Conservation (phyloP, 148 eudicot species). For the Chenopodium suecicum region DNA sequence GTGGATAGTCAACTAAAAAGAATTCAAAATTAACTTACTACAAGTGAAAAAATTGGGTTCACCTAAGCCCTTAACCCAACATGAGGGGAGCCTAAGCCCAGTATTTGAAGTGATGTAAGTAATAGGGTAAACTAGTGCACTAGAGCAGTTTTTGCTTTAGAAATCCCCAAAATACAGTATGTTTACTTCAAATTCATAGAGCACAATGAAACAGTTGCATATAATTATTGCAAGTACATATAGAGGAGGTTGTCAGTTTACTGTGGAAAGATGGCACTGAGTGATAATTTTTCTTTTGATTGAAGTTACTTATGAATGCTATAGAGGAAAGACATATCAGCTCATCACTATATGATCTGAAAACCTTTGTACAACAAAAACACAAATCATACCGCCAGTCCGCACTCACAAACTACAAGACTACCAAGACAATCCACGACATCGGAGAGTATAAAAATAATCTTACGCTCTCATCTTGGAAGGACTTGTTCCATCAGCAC, state of each 20-base stretch:
- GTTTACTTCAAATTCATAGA: not conserved
- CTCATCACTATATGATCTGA: not conserved
- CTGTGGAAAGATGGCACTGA: too few relatives aligned
- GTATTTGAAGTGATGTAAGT: not conserved
- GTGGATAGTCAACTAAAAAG: not conserved
- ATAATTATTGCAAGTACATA: not conserved
- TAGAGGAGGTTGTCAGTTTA: not conserved
- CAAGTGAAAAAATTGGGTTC: too few relatives aligned
- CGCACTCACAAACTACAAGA: not conserved
- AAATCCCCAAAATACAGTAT: not conserved
- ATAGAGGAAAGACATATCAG: not conserved
- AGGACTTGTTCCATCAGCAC: slow-evolving; percentile 99
- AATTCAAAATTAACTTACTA: not conserved
- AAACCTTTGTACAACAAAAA: not conserved
- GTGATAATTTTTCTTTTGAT: too few relatives aligned
- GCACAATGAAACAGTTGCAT: not conserved
- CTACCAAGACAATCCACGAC: not conserved
- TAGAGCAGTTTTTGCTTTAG: not conserved
- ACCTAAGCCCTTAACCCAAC: too few relatives aligned
- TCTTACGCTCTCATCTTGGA: slow-evolving; percentile 98
- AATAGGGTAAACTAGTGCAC: not conserved
- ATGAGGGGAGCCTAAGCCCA: too few relatives aligned
- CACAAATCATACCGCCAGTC: not conserved
- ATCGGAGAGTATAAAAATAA: slow-evolving; percentile 4
- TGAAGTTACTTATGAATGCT: not conserved